Conservation (phyloP, 139 green algal genomes). For the Chlorella sp. region DNA sequence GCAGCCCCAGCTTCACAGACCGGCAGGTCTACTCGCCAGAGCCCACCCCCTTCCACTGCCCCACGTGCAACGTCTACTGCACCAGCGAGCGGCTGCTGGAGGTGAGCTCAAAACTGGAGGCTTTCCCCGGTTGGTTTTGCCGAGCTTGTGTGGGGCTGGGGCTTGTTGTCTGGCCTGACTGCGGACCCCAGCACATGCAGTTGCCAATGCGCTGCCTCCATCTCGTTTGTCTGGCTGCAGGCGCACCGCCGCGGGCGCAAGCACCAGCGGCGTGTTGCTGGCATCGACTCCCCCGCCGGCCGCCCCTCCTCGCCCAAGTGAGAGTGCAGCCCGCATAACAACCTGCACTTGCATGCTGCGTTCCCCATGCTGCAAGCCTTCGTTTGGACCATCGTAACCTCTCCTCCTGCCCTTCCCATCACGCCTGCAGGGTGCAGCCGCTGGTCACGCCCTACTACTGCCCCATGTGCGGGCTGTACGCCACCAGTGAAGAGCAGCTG, state of each 20-base stretch:
- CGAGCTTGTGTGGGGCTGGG: no score
- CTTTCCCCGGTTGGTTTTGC: no score
- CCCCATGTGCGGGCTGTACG: conserved; percentile 37
- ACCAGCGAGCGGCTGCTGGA: conserved; percentile 42
- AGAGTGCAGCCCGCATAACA: no score
- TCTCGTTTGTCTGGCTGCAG: no score
- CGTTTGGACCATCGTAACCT: no score
- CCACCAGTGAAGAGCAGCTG: conserved; percentile 45
- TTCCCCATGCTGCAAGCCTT: no score
- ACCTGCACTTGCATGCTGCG: no score
- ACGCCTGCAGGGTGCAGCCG: conserved; percentile 20
- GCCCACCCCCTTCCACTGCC: conserved; percentile 35
- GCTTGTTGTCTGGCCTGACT: no score
- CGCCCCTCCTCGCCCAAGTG: conserved; percentile 23
- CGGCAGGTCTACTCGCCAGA: conserved; percentile 25
- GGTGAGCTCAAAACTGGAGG: no score
- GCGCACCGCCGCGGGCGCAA: conserved; percentile 33
- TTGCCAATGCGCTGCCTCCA: no score
- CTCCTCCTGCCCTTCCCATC: no score
- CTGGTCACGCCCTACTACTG: conserved; percentile 40
- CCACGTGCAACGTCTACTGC: conserved; percentile 38
- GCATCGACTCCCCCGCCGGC: neutral
- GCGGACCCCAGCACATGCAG: no score
- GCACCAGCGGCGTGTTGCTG: conserved; percentile 38
- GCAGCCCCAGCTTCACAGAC: conserved; percentile 29